Evolutionary conservation across 495 filamentous ascomycete species (phyloP).

Genomic region (Entonaema liquescens): DNA sequence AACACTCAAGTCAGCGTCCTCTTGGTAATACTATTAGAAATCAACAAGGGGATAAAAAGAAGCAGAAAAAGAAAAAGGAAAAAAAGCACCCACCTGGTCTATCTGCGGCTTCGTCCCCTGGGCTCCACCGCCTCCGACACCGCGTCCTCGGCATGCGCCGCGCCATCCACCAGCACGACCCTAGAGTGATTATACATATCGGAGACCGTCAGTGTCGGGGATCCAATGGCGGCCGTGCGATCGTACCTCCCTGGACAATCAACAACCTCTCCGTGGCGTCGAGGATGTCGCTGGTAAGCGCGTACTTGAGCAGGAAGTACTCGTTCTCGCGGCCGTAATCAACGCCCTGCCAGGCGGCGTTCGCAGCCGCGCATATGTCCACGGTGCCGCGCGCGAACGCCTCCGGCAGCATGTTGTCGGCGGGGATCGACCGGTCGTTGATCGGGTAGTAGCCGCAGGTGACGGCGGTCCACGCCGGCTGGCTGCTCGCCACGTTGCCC

Average conservation of each 20-base stretch:
- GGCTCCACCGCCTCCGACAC: conserved; percentile 33
- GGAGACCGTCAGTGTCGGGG: conserved; percentile 18
- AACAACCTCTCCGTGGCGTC: conserved; percentile 23
- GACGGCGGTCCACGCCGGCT: conserved; percentile 28
- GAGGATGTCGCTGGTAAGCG: conserved; percentile 21
- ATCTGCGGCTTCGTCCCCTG: conserved; percentile 26
- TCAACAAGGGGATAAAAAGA: too few relatives aligned
- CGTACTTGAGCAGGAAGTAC: conserved; percentile 38
- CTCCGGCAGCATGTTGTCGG: conserved; percentile 32
- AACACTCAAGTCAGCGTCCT: not conserved
- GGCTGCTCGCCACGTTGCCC: conserved; percentile 9
- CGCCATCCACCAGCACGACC: conserved; percentile 22
- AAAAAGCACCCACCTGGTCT: conserved; percentile 21
- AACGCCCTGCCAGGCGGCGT: conserved; percentile 14
- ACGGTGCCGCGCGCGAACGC: conserved; percentile 23
- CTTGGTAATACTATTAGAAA: not conserved
- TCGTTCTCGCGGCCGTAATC: conserved; percentile 33
- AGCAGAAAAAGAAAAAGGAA: not conserved
- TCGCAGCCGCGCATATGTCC: conserved; percentile 24
- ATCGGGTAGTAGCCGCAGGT: conserved; percentile 30
- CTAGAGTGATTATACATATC: conserved; percentile 29
- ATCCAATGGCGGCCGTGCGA: conserved; percentile 33
- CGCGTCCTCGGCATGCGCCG: conserved; percentile 33
- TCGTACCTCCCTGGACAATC: conserved; percentile 30
- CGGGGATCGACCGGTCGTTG: conserved; percentile 30